Conservation (phyloP, 2,329 filamentous ascomycete genomes). For the Fusarium anguioides region DNA sequence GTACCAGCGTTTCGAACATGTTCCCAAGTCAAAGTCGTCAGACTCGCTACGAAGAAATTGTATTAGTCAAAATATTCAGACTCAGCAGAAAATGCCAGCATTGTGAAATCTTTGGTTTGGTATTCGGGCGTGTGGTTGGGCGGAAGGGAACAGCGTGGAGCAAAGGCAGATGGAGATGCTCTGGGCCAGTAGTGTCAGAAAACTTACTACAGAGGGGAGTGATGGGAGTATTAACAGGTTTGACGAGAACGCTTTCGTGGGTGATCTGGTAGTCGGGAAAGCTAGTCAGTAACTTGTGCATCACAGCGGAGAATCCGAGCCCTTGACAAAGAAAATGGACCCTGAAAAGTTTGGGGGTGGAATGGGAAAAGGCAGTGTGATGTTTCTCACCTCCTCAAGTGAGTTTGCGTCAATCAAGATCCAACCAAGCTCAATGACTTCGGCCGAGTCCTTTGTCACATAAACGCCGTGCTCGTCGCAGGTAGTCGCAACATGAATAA, state of each 20-base stretch:
- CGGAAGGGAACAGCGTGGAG: conserved; percentile 32
- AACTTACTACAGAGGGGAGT: conserved; percentile 98
- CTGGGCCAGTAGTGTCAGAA: conserved; percentile 35
- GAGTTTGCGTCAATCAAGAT: conserved; percentile 92
- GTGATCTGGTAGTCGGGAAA: conserved; percentile 73
- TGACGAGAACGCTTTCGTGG: conserved; percentile 95
- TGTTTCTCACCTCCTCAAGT: conserved; percentile 83
- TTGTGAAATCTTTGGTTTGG: neutral
- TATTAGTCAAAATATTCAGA: conserved; percentile 32
- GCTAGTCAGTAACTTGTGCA: conserved; percentile 23
- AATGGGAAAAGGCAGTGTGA: conserved; percentile 14
- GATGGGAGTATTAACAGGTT: conserved; percentile 98
- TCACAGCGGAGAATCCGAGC: neutral
- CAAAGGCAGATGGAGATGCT: conserved; percentile 33
- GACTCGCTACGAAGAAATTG: conserved; percentile 73
- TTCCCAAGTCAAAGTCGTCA: conserved; percentile 98
- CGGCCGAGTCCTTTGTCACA: conserved; percentile 98
- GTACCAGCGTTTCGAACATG: conserved; percentile 97
- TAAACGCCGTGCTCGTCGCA: conserved; percentile 99
- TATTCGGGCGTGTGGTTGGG: conserved; percentile 24
- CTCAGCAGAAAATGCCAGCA: conserved; percentile 4
- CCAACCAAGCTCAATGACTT: conserved; percentile 99
- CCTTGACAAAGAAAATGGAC: neutral
- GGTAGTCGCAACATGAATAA: conserved; percentile 98
- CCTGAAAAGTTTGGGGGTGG: conserved; percentile 12